phyloP scores from a whole-genome alignment of 176 grass and related monocot species.

The Olyra latifolia region DNA sequence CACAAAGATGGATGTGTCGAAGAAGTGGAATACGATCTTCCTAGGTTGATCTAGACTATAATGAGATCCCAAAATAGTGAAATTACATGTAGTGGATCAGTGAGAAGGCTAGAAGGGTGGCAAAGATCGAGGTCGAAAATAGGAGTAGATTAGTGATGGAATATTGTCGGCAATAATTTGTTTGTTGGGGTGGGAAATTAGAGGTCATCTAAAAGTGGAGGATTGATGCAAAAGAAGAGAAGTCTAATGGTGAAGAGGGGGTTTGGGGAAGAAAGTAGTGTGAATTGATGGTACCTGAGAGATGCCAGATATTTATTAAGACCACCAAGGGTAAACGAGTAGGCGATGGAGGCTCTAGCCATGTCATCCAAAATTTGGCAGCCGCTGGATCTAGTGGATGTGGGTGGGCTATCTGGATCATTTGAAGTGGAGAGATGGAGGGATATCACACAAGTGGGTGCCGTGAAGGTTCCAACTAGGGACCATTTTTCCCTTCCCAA shows the following conservation, averaged over 20 bases:
- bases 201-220: neutral
- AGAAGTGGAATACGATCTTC: neutral
- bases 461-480: neutral
- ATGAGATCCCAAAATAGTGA: neutral
- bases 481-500: neutral
- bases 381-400: neutral
- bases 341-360: neutral
- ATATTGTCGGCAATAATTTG: neutral
- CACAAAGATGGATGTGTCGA: neutral
- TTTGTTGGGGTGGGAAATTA: neutral
- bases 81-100: neutral
- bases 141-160: neutral
- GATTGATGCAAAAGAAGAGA: neutral
- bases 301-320: neutral
- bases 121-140: neutral
- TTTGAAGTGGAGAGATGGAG: neutral
- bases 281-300: neutral
- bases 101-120: neutral
- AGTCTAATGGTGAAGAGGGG: neutral
- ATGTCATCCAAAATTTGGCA: neutral
- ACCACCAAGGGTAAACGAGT: neutral
- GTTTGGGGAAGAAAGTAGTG: neutral
- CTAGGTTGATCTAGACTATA: neutral
- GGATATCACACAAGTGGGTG: neutral
- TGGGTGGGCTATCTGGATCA: neutral